phyloP scores from a whole-genome alignment of 768 basidiomycete genomes.

The Boletus vinaceobasis region DNA sequence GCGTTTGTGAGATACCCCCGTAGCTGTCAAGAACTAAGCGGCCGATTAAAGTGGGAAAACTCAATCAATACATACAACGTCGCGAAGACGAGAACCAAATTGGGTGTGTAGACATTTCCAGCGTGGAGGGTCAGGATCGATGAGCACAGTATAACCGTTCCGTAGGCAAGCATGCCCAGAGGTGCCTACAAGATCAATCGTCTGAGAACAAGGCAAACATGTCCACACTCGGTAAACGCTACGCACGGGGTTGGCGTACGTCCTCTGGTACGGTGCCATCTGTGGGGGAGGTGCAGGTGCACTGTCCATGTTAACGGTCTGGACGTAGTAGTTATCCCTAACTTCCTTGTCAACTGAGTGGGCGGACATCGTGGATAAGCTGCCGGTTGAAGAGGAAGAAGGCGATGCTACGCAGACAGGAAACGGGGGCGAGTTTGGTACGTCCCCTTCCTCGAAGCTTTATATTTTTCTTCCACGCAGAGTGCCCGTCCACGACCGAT shows the following conservation, averaged over 20 bases:
- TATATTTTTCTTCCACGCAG: conserved; percentile 12
- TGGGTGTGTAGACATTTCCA: conserved; percentile 17
- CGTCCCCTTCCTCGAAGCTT: conserved; percentile 1
- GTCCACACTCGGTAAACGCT: background rate
- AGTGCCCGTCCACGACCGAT: background rate
- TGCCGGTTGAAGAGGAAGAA: background rate
- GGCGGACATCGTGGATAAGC: conserved; percentile 16
- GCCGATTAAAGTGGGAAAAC: background rate
- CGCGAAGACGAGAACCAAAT: conserved; percentile 28
- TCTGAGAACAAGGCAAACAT: background rate
- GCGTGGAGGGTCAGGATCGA: conserved; percentile 25
- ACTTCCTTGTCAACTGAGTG: conserved; percentile 23
- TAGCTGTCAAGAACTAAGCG: conserved; percentile 18
- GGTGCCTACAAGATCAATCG: conserved; percentile 17
- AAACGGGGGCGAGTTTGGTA: background rate
- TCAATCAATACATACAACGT: conserved; percentile 19
- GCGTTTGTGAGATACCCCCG: conserved; percentile 29
- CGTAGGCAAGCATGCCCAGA: conserved; percentile 28
- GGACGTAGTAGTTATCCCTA: conserved; percentile 26
- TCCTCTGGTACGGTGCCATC: conserved; percentile 27
- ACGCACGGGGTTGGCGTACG: conserved; percentile 25
- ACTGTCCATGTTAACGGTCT: conserved; percentile 22
- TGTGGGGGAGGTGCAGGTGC: conserved; percentile 11
- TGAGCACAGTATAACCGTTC: conserved; percentile 30
- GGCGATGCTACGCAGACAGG: background rate